Evolutionary conservation across 192 early-diverging fungal species (phyloP), one percentile per base, ranked within the genome.

Genomic region (Martensiomyces pterosporus): DNA sequence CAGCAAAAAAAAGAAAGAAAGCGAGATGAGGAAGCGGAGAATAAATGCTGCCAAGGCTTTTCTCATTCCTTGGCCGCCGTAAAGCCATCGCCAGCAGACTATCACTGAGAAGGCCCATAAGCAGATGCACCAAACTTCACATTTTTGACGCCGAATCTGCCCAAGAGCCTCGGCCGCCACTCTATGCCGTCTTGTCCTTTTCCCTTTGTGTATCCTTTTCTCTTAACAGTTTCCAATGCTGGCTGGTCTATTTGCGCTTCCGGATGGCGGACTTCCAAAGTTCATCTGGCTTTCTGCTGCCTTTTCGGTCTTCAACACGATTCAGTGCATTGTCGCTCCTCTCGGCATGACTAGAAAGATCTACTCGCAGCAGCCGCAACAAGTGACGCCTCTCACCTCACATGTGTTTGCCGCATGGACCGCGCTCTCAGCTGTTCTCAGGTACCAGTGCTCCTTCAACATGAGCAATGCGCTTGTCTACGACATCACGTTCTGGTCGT

Each of bases 391-490:
- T 22, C 77, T 97, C 55, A 80, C 83, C 16, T 80, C 85, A 25
- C 85, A 91, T 24, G 66, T 90, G 39, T 91, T 94, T 82, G 94
- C 87, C 5, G 75, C 83, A 17, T 97, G 92, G 92, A 94, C 94
- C 0, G 75, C 88, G 50, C 80, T 86, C 16, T 85, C 84, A 15
- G 84, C 80, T 2, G 75, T 92, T 27, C 67, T 97, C 43, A 85
- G 94, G 21, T 77, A 93, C 52, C 86, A 92, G 66, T 80, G 83
- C 48, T 88, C 91, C 13, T 94, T 85, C 56, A 84, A 94, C 72
- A 81, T 97, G 48, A 61, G 74, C 52, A 73, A 90, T 42, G 47
- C 40, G 16, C 25, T 67, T 15, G n/a, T 70, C 18, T 76, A 56
- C 49, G 65, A 62, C 36, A 36, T 76, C 17, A 55, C 71, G 9